Evolutionary conservation across 352 stramenopile genomes (phyloP).

Genomic region (Phytophthora gonapodyides): DNA sequence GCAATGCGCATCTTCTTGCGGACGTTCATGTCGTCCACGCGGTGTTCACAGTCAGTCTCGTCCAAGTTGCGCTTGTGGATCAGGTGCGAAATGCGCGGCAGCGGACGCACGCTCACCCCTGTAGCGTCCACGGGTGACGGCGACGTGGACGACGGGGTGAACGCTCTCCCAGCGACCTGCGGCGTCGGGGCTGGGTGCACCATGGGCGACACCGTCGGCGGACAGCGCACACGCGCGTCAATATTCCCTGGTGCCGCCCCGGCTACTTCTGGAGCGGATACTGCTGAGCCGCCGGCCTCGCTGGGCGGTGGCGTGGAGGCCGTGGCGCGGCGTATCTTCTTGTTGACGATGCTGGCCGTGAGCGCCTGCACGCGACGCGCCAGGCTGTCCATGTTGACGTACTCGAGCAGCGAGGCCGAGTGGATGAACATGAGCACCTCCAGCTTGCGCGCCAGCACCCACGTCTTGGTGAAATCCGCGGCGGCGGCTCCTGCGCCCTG

Average conservation of each 20-base stretch:
- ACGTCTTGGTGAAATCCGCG: slow-evolving; percentile 53
- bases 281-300: neutral
- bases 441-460: slow-evolving; percentile 77
- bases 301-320: slow-evolving; percentile 13
- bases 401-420: slow-evolving; percentile 82
- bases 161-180: slow-evolving; percentile 9
- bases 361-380: slow-evolving; percentile 78
- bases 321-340: slow-evolving; percentile 74
- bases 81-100: slow-evolving; percentile 43
- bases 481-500: slow-evolving; percentile 5
- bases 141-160: slow-evolving; percentile 15
- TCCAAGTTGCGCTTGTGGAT: slow-evolving; percentile 47
- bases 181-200: slow-evolving; percentile 18
- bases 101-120: slow-evolving; percentile 14
- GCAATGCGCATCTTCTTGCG: slow-evolving; percentile 34
- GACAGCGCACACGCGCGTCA: slow-evolving; percentile 3
- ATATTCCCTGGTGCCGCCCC: neutral
- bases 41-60: slow-evolving; percentile 32
- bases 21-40: slow-evolving; percentile 1
- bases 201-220: slow-evolving; percentile 23
- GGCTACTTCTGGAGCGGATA: neutral
- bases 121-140: slow-evolving; percentile 8
- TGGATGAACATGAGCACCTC: slow-evolving; percentile 86
- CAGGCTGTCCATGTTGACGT: slow-evolving; percentile 80
- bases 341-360: slow-evolving; percentile 83